These are phyloP conservation scores for Udeniomyces megalosporus DNA, from an alignment of 768 basidiomycete genomes.

Conservation along the genomic window DNA sequence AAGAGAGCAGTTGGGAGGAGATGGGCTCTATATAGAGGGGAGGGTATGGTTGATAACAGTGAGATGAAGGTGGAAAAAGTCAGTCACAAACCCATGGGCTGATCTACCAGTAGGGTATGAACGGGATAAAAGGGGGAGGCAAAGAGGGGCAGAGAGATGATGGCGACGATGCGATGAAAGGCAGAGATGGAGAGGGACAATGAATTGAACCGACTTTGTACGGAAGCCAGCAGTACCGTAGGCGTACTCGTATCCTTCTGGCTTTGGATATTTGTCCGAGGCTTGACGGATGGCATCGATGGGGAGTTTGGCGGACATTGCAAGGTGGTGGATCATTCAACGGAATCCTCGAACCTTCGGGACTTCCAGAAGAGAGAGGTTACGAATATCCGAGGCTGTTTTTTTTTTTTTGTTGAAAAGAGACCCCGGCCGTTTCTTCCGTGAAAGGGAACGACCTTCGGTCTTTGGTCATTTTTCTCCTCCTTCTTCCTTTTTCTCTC, in stretches of 20 bases:
- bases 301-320: background rate
- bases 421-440: too few relatives aligned
- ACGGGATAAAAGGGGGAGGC: background rate
- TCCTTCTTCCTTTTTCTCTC: too few relatives aligned
- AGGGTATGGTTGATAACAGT: background rate
- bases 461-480: too few relatives aligned
- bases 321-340: too few relatives aligned
- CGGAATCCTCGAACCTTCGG: too few relatives aligned
- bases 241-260: slow-evolving; percentile 49
- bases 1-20: slow-evolving; percentile 79
- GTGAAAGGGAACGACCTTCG: too few relatives aligned
- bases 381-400: too few relatives aligned
- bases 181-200: background rate
- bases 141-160: background rate
- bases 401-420: too few relatives aligned
- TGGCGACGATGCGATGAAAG: slow-evolving; percentile 7
- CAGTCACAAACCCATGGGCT: too few relatives aligned
- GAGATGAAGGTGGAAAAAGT: too few relatives aligned
- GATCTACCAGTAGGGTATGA: too few relatives aligned
- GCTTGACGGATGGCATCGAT: slow-evolving; percentile 21
- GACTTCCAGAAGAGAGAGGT: too few relatives aligned
- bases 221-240: slow-evolving; percentile 95
- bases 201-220: slow-evolving; percentile 47
- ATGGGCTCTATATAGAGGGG: slow-evolving; percentile 22
- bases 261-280: slow-evolving; percentile 44